A percentile compares a stretch with the other conserved stretches of the same genome.
Conservation (phyloP, 305 asterid species). For the Withania somnifera region DNA sequence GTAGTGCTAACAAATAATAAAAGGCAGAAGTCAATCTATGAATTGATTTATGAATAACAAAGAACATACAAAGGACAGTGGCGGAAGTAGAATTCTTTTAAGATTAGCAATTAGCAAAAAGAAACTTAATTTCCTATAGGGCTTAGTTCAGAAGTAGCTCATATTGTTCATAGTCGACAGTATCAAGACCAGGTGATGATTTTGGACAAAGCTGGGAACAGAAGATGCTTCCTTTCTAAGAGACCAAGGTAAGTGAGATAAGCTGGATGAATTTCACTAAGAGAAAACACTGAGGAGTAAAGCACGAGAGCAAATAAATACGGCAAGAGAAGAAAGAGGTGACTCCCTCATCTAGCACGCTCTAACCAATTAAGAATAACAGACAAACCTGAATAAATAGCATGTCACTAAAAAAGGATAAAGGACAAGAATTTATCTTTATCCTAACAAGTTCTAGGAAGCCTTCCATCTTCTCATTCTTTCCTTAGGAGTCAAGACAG, state of each 20-base stretch:
- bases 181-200: background rate
- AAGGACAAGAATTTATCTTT: background rate
- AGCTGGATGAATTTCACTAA: background rate
- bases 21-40: background rate
- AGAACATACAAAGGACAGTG: background rate
- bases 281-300: background rate
- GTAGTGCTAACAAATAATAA: background rate
- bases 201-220: background rate
- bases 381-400: background rate
- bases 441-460: background rate
- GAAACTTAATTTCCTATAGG: background rate
- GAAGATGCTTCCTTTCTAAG: background rate
- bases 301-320: background rate
- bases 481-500: background rate
- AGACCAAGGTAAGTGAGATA: background rate
- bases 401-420: background rate
- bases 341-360: background rate
- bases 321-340: background rate
- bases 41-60: background rate
- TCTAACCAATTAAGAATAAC: background rate
- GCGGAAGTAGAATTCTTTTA: background rate
- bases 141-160: background rate
- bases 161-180: background rate
- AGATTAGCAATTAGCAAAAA: background rate
- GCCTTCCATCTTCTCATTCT: background rate